phyloP scores from a whole-genome alignment of 495 filamentous ascomycete species.

The Talaromyces nanjingensis region DNA sequence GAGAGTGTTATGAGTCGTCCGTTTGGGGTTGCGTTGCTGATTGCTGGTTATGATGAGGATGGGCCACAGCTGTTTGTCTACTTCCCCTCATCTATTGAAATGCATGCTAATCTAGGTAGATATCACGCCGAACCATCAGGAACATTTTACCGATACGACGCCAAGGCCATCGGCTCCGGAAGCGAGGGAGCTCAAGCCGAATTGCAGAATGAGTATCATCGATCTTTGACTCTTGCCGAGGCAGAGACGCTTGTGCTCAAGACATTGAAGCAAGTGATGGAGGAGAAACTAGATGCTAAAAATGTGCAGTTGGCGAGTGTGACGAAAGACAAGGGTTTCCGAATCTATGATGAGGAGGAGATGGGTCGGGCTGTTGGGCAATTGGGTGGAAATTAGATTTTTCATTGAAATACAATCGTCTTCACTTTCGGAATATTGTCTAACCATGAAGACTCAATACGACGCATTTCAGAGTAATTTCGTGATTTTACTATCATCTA shows the following conservation, averaged over 20 bases:
- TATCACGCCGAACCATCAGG: constrained; percentile 97
- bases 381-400: constrained; percentile 39
- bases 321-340: constrained; percentile 94
- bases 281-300: constrained; percentile 97
- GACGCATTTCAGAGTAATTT: neutral
- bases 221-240: constrained; percentile 87
- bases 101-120: constrained; percentile 27
- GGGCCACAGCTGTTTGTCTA: constrained; percentile 73
- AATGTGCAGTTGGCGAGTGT: constrained; percentile 98
- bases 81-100: neutral
- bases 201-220: constrained; percentile 97
- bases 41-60: constrained; percentile 95
- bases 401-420: neutral
- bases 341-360: constrained; percentile 94
- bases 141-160: constrained; percentile 98
- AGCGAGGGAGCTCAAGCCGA: constrained; percentile 96
- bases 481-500: neutral
- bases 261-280: constrained; percentile 99
- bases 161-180: constrained; percentile 95
- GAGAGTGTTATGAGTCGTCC: constrained; percentile 97
- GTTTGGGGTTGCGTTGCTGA: constrained; percentile 93
- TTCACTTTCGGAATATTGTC: neutral
- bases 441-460: neutral
- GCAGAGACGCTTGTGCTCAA: constrained; percentile 93
- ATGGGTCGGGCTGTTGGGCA: constrained; percentile 87